These are phyloP conservation scores for Arabidopsis suecica DNA, from an alignment of 345 rosid species.

Conservation along the genomic window DNA sequence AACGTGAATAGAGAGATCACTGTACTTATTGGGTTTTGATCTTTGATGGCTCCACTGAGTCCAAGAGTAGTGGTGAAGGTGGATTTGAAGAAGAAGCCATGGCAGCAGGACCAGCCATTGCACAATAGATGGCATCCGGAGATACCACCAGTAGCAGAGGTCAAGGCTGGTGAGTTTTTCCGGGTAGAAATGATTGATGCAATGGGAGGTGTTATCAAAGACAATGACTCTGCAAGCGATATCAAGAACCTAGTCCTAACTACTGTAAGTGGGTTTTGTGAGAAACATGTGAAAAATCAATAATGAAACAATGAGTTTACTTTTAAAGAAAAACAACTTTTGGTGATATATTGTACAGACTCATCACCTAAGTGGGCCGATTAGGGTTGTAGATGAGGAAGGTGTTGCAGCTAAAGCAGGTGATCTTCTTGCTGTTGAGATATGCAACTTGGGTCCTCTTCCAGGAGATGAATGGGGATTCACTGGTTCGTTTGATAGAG, in stretches of 20 bases:
- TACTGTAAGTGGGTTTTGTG: constrained; percentile 49
- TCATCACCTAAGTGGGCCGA: constrained; percentile 83
- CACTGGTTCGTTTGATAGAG: constrained; percentile 78
- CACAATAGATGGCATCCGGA: constrained; percentile 89
- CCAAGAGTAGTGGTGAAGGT: constrained; percentile 62
- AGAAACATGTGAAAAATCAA: constrained; percentile 2
- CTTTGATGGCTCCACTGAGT: constrained; percentile 62
- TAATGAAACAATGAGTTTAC: background rate
- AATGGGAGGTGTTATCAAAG: constrained; percentile 71
- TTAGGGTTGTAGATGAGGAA: constrained; percentile 63
- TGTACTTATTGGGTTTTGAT: too few relatives aligned
- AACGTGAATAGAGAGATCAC: background rate
- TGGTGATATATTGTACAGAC: constrained; percentile 48
- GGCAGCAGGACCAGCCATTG: constrained; percentile 65
- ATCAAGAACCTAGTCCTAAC: constrained; percentile 59
- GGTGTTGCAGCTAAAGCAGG: constrained; percentile 76
- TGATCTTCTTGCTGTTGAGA: constrained; percentile 79
- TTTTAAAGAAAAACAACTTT: background rate
- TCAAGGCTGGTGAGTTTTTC: constrained; percentile 56
- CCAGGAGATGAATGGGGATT: constrained; percentile 92
- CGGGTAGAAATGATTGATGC: constrained; percentile 72
- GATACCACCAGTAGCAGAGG: constrained; percentile 59
- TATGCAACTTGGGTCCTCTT: constrained; percentile 84
- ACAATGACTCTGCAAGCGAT: constrained; percentile 63
- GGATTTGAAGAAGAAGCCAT: constrained; percentile 74